Percentiles rank a stretch among this genome's conserved stretches.
Conservation (phyloP, 2,329 filamentous ascomycete genomes). For the Trichophyton simii region DNA sequence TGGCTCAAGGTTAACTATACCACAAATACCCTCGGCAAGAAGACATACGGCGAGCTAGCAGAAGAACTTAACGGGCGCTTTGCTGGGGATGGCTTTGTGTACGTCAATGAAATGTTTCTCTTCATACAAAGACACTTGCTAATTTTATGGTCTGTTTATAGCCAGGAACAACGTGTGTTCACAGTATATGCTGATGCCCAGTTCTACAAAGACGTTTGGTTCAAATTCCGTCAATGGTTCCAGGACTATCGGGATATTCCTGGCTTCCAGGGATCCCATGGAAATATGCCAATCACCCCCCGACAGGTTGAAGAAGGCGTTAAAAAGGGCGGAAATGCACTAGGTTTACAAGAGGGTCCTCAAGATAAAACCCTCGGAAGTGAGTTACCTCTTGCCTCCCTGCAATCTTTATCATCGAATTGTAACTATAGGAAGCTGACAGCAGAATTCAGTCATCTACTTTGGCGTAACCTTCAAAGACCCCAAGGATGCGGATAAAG, state of each 20-base stretch:
- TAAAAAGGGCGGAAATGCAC: conserved; percentile 6
- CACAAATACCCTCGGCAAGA: background rate
- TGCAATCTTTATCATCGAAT: background rate
- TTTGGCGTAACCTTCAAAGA: conserved; percentile 5
- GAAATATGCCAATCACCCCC: conserved; percentile 7
- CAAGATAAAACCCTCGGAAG: background rate
- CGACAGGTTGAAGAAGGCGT: conserved; percentile 4
- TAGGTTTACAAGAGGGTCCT: conserved; percentile 3
- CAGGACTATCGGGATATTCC: background rate
- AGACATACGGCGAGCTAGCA: too few relatives aligned
- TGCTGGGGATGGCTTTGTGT: background rate
- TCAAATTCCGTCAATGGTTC: conserved; percentile 5
- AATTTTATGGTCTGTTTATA: too few relatives aligned
- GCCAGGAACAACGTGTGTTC: conserved; percentile 5
- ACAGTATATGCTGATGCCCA: conserved; percentile 7
- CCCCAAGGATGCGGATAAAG: background rate
- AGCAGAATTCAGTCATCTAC: conserved; percentile 1
- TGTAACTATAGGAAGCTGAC: background rate
- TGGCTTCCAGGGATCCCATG: conserved; percentile 2
- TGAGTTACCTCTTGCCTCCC: background rate
- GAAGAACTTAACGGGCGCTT: too few relatives aligned
- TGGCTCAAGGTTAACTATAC: conserved; percentile 1
- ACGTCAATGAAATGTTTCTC: background rate
- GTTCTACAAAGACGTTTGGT: conserved; percentile 6
- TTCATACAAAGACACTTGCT: background rate